Conservation (phyloP, 441 rosid species). For the Lagerstroemia fauriei region DNA sequence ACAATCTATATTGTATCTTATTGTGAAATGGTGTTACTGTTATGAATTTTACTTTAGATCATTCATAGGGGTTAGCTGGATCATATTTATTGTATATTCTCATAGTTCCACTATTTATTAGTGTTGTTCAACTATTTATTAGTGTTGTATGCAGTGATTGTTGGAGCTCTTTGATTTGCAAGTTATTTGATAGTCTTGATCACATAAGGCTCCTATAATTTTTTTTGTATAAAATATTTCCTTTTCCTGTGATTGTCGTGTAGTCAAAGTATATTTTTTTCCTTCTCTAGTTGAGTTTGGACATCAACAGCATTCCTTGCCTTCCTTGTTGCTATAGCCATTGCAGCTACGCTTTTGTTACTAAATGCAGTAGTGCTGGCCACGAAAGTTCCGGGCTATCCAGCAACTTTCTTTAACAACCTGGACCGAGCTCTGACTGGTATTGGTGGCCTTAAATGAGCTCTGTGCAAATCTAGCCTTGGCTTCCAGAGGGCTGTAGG, state of each 20-base stretch:
- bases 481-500: neutral
- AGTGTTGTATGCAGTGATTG: neutral
- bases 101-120: neutral
- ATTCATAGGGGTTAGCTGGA: neutral
- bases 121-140: neutral
- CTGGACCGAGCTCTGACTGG: neutral
- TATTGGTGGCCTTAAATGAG: neutral
- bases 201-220: neutral
- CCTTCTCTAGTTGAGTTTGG: neutral
- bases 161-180: neutral
- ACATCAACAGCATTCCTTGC: neutral
- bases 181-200: neutral
- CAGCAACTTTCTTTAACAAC: neutral
- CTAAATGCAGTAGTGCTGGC: neutral
- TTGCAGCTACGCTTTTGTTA: neutral
- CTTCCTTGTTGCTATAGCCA: neutral
- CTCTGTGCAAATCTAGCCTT: too few relatives aligned
- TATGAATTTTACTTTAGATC: neutral
- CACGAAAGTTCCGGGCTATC: neutral
- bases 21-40: neutral
- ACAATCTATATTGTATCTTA: neutral
- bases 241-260: neutral
- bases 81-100: neutral
- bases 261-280: neutral
- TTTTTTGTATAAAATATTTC: neutral